Conservation (phyloP, 2,329 filamentous ascomycete species). For the Aspergillus brasiliensis region DNA sequence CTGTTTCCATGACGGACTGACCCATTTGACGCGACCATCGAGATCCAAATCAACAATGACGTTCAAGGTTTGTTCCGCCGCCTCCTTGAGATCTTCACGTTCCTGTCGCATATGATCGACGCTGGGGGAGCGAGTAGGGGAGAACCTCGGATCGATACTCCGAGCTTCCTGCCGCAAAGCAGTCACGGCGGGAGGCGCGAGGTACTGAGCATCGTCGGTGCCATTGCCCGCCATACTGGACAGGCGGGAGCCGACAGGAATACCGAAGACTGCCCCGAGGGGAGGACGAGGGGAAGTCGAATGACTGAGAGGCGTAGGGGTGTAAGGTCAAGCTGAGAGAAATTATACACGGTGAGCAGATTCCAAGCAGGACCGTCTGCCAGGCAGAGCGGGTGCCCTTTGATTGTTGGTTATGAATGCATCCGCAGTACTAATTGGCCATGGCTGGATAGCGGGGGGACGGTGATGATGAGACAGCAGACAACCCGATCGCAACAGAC, state of each 20-base stretch:
- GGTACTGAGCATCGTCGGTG: slow-evolving; percentile 39
- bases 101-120: slow-evolving; percentile 90
- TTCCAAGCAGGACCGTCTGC: slow-evolving; percentile 45
- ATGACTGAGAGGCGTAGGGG: slow-evolving; percentile 7
- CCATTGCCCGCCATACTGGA: slow-evolving; percentile 48
- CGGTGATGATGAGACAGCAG: slow-evolving; percentile 13
- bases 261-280: slow-evolving; percentile 10
- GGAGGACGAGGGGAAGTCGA: slow-evolving; percentile 5
- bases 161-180: slow-evolving; percentile 49
- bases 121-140: slow-evolving; percentile 66
- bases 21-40: slow-evolving; percentile 89
- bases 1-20: slow-evolving; percentile 93
- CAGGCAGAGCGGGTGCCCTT: slow-evolving; percentile 48
- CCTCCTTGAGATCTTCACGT: slow-evolving; percentile 89
- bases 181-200: slow-evolving; percentile 48
- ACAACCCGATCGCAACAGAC: slow-evolving; percentile 25
- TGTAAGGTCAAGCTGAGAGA: slow-evolving; percentile 10
- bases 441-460: slow-evolving; percentile 31
- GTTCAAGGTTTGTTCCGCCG: slow-evolving; percentile 93
- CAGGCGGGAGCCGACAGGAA: slow-evolving; percentile 17
- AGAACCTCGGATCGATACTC: slow-evolving; percentile 35
- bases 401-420: slow-evolving; percentile 40
- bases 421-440: slow-evolving; percentile 45
- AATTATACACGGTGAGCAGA: slow-evolving; percentile 18
- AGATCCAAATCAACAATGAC: slow-evolving; percentile 93